Percentiles rank a stretch among this genome's conserved stretches.
phyloP scores from a whole-genome alignment of 2,329 filamentous ascomycete species.

The Fusarium haematococcum region DNA sequence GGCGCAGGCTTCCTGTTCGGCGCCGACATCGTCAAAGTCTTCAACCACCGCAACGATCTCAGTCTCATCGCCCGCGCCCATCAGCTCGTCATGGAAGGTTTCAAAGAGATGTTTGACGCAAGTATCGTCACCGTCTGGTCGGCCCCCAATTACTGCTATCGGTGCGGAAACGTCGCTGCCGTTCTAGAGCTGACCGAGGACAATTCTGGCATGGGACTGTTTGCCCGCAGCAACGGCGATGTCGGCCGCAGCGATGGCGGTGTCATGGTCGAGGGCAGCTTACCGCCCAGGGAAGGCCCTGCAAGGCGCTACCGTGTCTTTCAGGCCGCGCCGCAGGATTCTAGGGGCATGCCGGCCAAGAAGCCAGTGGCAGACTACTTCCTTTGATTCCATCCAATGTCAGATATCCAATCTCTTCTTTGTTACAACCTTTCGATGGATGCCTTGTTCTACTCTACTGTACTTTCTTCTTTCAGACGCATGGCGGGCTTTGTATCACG shows the following conservation, averaged over 20 bases:
- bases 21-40: slow-evolving; percentile 92
- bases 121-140: slow-evolving; percentile 99
- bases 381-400: slow-evolving; percentile 60
- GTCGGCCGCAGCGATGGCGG: slow-evolving; percentile 67
- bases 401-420: neutral
- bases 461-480: slow-evolving; percentile 3
- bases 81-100: slow-evolving; percentile 98
- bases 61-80: slow-evolving; percentile 93
- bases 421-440: neutral
- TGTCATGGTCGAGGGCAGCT: slow-evolving; percentile 61
- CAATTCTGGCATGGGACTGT: slow-evolving; percentile 77
- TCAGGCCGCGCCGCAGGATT: slow-evolving; percentile 95
- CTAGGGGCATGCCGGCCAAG: slow-evolving; percentile 97
- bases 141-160: slow-evolving; percentile 96
- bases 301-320: slow-evolving; percentile 94
- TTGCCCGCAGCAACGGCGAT: slow-evolving; percentile 79
- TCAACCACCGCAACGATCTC: slow-evolving; percentile 95
- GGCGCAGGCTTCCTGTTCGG: slow-evolving; percentile 97
- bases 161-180: slow-evolving; percentile 94
- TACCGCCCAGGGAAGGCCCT: slow-evolving; percentile 70
- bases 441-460: neutral
- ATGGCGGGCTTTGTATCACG: slow-evolving; percentile 34
- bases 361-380: slow-evolving; percentile 99
- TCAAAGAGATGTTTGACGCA: slow-evolving; percentile 98
- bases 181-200: slow-evolving; percentile 95